These are phyloP conservation scores for Cephalotrichum gorgonifer DNA, from an alignment of 2,329 filamentous ascomycete species.

Conservation along the genomic window DNA sequence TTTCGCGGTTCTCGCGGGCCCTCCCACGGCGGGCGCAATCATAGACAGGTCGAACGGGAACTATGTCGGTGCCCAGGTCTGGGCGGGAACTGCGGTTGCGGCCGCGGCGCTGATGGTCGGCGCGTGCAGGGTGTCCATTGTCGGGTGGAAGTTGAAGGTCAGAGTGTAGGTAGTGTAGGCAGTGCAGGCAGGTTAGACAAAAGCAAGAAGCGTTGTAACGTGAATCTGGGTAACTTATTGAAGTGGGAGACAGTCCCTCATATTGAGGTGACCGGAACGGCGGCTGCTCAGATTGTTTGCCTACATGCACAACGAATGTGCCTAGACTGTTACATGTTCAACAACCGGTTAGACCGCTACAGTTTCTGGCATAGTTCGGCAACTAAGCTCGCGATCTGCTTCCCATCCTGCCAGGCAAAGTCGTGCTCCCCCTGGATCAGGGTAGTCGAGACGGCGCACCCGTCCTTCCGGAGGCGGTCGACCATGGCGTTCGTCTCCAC, in stretches of 20 bases:
- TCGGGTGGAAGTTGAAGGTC: slow-evolving; percentile 22
- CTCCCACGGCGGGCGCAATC: slow-evolving; percentile 32
- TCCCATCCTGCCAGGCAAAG: slow-evolving; percentile 50
- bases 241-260: too few relatives aligned
- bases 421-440: slow-evolving; percentile 49
- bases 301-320: too few relatives aligned
- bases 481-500: slow-evolving; percentile 50
- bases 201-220: too few relatives aligned
- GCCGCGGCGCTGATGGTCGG: slow-evolving; percentile 19
- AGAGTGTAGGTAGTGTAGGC: slow-evolving; percentile 18
- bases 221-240: too few relatives aligned
- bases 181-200: too few relatives aligned
- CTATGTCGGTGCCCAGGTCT: slow-evolving; percentile 34
- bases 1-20: slow-evolving; percentile 32
- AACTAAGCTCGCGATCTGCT: slow-evolving; percentile 24
- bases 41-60: slow-evolving; percentile 27
- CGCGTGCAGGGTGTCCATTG: slow-evolving; percentile 20
- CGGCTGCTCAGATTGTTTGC: too few relatives aligned
- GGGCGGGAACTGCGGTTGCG: slow-evolving; percentile 31
- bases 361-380: slow-evolving; percentile 33
- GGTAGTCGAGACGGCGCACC: slow-evolving; percentile 18
- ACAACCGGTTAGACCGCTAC: too few relatives aligned
- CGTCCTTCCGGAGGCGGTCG: slow-evolving; percentile 28
- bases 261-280: slow-evolving; percentile 58
- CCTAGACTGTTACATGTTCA: too few relatives aligned